phyloP scores from a whole-genome alignment of 2,329 filamentous ascomycete genomes.

The Thermoascus crustaceus region DNA sequence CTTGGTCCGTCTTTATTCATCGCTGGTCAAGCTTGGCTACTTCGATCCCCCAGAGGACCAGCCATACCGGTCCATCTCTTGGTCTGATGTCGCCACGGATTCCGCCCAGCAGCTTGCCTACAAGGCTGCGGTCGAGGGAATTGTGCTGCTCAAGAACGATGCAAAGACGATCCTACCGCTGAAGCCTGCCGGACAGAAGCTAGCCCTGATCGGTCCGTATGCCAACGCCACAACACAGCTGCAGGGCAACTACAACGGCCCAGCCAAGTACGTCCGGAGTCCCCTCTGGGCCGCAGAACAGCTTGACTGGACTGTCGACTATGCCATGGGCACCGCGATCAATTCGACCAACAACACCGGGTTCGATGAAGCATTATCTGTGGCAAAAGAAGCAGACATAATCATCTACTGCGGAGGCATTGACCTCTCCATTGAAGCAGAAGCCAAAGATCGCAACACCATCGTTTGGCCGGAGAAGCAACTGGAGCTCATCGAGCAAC shows the following conservation, averaged over 20 bases:
- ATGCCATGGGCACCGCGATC: slow-evolving; percentile 23
- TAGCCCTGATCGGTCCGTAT: slow-evolving; percentile 50
- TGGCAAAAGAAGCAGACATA: slow-evolving; percentile 20
- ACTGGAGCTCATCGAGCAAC: slow-evolving; percentile 24
- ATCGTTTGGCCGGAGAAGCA: slow-evolving; percentile 29
- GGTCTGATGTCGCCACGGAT: slow-evolving; percentile 47
- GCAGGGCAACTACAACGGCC: slow-evolving; percentile 50
- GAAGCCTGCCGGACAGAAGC: slow-evolving; percentile 18
- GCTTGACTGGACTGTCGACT: slow-evolving; percentile 36
- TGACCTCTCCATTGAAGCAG: slow-evolving; percentile 25
- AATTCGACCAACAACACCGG: slow-evolving; percentile 15
- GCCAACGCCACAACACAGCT: slow-evolving; percentile 48
- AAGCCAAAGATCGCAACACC: slow-evolving; percentile 25
- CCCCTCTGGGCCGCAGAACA: slow-evolving; percentile 39
- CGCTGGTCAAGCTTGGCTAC: slow-evolving; percentile 41
- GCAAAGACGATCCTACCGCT: slow-evolving; percentile 32
- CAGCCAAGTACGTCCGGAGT: slow-evolving; percentile 26
- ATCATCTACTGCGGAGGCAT: slow-evolving; percentile 26
- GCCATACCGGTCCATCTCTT: slow-evolving; percentile 43
- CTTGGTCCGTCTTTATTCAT: slow-evolving; percentile 37
- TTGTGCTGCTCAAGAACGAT: slow-evolving; percentile 44
- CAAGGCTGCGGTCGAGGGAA: slow-evolving; percentile 38
- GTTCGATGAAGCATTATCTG: slow-evolving; percentile 19
- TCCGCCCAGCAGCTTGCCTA: slow-evolving; percentile 46
- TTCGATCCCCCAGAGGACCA: slow-evolving; percentile 35